Evolutionary conservation across 257 asterid species (phyloP).

Genomic region (Avicennia marina): DNA sequence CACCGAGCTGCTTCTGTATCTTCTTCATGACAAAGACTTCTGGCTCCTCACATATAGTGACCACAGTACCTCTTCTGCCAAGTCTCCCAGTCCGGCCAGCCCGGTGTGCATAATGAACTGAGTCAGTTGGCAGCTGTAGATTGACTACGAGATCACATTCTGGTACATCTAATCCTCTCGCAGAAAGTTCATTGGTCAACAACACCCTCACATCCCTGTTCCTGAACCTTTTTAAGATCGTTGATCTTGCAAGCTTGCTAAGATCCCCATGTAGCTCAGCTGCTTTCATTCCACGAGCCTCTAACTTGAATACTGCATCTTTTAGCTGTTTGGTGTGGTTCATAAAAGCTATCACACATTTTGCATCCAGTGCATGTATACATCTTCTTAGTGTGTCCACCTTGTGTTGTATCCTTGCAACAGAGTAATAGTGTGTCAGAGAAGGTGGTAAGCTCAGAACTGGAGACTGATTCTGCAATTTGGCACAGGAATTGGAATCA

Average conservation of each 20-base stretch:
- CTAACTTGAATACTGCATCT: constrained; percentile 79
- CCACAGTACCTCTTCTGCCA: constrained; percentile 82
- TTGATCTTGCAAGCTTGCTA: constrained; percentile 70
- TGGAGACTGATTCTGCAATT: constrained; percentile 34
- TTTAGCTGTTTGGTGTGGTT: constrained; percentile 80
- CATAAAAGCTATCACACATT: constrained; percentile 87
- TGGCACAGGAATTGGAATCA: constrained; percentile 25
- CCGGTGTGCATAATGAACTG: constrained; percentile 87
- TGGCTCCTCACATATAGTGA: constrained; percentile 77
- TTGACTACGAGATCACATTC: constrained; percentile 98
- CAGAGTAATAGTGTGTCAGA: constrained; percentile 66
- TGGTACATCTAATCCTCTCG: constrained; percentile 90
- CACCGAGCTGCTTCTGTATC: constrained; percentile 82
- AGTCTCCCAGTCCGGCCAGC: constrained; percentile 97
- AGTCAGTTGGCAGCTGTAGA: constrained; percentile 84
- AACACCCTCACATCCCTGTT: constrained; percentile 77
- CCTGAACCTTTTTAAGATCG: constrained; percentile 69
- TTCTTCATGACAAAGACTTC: constrained; percentile 83
- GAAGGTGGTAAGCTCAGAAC: constrained; percentile 85
- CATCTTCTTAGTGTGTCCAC: constrained; percentile 82
- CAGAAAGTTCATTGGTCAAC: constrained; percentile 90
- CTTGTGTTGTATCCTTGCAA: constrained; percentile 84
- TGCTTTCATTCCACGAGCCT: constrained; percentile 91
- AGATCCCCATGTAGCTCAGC: constrained; percentile 94
- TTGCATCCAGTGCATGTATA: constrained; percentile 77